phyloP scores from a whole-genome alignment of 148 eudicot species.

The Cornus suecica region DNA sequence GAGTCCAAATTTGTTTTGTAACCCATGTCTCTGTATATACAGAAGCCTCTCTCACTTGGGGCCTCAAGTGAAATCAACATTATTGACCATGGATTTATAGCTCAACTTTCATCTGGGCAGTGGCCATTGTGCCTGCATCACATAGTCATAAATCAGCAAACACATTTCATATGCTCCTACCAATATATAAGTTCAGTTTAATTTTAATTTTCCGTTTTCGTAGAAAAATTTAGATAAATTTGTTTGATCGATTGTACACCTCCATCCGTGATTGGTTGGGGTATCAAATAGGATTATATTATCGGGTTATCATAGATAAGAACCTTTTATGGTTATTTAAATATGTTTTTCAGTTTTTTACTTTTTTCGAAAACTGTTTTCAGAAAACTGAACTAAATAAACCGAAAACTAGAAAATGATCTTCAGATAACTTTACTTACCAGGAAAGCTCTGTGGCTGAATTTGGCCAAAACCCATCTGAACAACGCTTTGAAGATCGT shows the following conservation, averaged over 20 bases:
- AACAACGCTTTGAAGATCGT: constrained; percentile 80
- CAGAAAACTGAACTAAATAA: too few species aligned
- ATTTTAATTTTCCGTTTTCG: too few species aligned
- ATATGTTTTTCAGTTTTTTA: too few species aligned
- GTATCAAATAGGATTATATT: too few species aligned
- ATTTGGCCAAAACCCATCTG: constrained; percentile 51
- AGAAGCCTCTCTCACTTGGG: constrained; percentile 43
- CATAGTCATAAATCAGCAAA: neutral
- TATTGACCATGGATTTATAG: constrained; percentile 18
- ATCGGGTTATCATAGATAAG: too few species aligned
- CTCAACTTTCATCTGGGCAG: constrained; percentile 66
- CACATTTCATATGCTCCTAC: neutral
- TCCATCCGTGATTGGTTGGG: too few species aligned
- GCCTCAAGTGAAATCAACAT: constrained; percentile 28
- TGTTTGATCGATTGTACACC: too few species aligned
- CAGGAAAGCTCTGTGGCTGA: constrained; percentile 46
- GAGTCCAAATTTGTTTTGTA: constrained; percentile 9
- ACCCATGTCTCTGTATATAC: constrained; percentile 28
- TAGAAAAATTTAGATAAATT: too few species aligned
- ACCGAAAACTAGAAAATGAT: too few species aligned
- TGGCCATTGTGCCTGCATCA: constrained; percentile 47
- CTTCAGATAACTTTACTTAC: constrained; percentile 26
- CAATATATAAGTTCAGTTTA: too few species aligned
- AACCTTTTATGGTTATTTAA: too few species aligned
- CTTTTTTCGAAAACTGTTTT: too few species aligned